Evolutionary conservation across 176 grass and related monocot species (phyloP).

Genomic region (Aegilops umbellulata): DNA sequence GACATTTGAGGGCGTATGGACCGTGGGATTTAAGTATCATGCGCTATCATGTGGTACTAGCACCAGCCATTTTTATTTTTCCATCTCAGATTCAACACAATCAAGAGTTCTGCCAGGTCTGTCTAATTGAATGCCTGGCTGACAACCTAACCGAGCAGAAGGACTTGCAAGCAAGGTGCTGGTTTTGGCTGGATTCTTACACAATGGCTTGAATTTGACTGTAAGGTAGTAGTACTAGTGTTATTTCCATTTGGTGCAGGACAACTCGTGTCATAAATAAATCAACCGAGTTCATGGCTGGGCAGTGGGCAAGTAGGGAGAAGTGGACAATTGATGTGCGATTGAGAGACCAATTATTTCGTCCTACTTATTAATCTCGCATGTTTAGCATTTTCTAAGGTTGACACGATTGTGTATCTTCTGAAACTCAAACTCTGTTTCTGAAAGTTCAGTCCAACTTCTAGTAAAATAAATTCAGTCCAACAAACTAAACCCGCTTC

Average conservation of each 20-base stretch:
- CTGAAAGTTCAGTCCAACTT: not conserved
- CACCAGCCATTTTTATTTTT: slow-evolving; percentile 26
- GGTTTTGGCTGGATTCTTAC: slow-evolving; percentile 52
- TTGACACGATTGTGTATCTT: not conserved
- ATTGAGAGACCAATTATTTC: slow-evolving; percentile 4
- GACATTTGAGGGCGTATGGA: slow-evolving; percentile 42
- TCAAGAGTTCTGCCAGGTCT: slow-evolving; percentile 49
- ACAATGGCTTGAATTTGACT: slow-evolving; percentile 40
- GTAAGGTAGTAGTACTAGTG: slow-evolving; percentile 5
- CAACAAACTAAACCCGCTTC: not conserved
- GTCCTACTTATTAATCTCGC: not conserved
- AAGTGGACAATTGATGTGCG: not conserved
- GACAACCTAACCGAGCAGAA: slow-evolving; percentile 39
- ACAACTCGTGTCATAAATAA: slow-evolving; percentile 3
- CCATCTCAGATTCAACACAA: slow-evolving; percentile 61
- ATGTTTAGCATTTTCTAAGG: not conserved
- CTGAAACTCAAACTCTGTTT: not conserved
- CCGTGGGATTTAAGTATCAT: slow-evolving; percentile 43
- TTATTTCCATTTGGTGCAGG: slow-evolving; percentile 31
- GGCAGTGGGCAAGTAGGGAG: slow-evolving; percentile 2
- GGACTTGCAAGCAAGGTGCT: slow-evolving; percentile 46
- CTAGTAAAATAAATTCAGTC: not conserved
- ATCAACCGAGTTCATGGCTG: not conserved
- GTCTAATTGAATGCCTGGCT: slow-evolving; percentile 47
- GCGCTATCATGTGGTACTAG: slow-evolving; percentile 26